A percentile compares a stretch with the other conserved stretches of the same genome.
Conservation (phyloP, 1,284 basidiomycete species). For the Sporisorium reilianum region DNA sequence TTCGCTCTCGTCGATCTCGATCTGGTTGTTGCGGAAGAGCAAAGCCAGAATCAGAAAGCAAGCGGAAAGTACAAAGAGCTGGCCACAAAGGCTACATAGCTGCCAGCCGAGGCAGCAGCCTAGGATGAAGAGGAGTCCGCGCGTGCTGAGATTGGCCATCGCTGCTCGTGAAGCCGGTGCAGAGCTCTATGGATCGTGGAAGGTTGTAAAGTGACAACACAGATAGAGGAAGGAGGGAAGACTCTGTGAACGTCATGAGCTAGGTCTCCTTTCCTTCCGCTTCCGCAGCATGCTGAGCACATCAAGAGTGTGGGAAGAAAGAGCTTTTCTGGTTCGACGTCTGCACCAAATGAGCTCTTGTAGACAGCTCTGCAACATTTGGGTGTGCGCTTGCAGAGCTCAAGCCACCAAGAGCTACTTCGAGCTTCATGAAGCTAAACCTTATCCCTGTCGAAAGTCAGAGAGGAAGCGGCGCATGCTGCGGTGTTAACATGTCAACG, state of each 20-base stretch:
- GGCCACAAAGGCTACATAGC: conserved; percentile 12
- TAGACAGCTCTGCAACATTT: conserved; percentile 9
- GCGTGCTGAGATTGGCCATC: background rate
- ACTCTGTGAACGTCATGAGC: background rate
- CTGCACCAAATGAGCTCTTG: background rate
- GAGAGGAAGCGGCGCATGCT: no score
- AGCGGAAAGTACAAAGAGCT: background rate
- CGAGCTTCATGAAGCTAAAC: conserved; percentile 1
- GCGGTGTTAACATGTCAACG: conserved; percentile 20
- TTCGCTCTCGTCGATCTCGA: background rate
- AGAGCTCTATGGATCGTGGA: background rate
- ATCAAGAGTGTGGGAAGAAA: background rate
- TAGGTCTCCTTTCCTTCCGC: background rate
- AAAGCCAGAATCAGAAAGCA: conserved; percentile 2
- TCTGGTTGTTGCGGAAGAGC: background rate
- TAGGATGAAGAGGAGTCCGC: conserved; percentile 3
- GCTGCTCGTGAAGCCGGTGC: background rate
- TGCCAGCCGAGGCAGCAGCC: conserved; percentile 12
- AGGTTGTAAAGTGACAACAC: background rate
- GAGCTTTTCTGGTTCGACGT: no score
- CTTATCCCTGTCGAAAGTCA: background rate
- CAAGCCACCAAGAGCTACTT: background rate
- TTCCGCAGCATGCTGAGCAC: background rate
- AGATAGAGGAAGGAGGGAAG: background rate
- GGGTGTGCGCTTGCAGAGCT: background rate